Evolutionary conservation across 305 asterid genomes (phyloP), one percentile per base, ranked within the genome.

Genomic region (Petunia hybrid): DNA sequence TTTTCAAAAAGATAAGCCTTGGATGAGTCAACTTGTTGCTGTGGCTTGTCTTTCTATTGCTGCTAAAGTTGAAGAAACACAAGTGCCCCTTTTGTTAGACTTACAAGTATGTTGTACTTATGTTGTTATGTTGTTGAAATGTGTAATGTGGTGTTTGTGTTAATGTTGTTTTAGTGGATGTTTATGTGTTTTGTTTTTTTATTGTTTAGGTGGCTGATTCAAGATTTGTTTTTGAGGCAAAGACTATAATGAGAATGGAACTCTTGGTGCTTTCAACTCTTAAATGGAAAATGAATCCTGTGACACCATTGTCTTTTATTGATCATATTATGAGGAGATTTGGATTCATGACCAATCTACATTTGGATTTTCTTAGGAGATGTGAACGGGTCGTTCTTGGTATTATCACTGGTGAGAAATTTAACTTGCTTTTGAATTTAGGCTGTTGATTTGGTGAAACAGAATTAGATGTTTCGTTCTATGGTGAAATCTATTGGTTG

Each of bases 41-140:
- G 98, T 95, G 39, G 96, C 99, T 68, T 95, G 97, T 76, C 92
- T 95, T 76, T 95, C 97, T 4, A 73, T 95, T n/a, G 99, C 99
- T 87, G 97, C 99, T 0, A 95, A 95, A 80, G 87, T 95, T 87
- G 99, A 95, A 87, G 97, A 95, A 83, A 92, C 91, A 81, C 94
- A 91, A 82, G 97, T 94, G 73, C 97, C 98, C 14, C 90, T 92
- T 68, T 84, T 95, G 13, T 76, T 94, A 70, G 97, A 95, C 86
- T 87, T 95, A 31, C 99, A 95, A 86, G 98, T 95, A 88, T 45
- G 95, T 82, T 62, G 0, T 45, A 31, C 31, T 39, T 14, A 55
- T 1, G 40, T 2, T 73, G 35, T 81, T 76, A 4, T 48, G 4
- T 73, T 61, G 36, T 56, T 64, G 42, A 7, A 38, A 62, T 39